A percentile compares a stretch with the other conserved stretches of the same genome.
phyloP scores from a whole-genome alignment of 139 green algal species.

The Pseudopediastrum boryanum region DNA sequence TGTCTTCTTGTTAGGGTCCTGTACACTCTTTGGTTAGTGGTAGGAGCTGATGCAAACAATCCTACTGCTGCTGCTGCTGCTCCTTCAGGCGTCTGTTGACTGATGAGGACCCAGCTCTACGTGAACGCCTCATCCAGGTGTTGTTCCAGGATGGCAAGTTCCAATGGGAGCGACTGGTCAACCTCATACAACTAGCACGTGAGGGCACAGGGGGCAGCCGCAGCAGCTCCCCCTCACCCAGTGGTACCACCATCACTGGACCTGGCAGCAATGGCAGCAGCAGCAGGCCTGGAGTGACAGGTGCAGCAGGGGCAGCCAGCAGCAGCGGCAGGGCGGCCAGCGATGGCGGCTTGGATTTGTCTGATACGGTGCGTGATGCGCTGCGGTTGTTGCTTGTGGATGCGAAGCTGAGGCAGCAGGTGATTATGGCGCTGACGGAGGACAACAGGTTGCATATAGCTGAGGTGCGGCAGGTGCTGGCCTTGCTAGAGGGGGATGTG shows the following conservation, averaged over 20 bases:
- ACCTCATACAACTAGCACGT: slow-evolving; percentile 89
- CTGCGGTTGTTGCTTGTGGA: slow-evolving; percentile 81
- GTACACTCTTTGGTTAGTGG: too few species aligned
- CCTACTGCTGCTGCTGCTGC: too few species aligned
- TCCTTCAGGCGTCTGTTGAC: slow-evolving; percentile 84
- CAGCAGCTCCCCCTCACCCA: slow-evolving; percentile 3
- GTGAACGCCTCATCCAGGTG: slow-evolving; percentile 93
- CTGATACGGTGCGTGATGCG: slow-evolving; percentile 85
- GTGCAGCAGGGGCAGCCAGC: not conserved
- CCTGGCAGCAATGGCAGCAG: not conserved
- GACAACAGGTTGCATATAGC: slow-evolving; percentile 92
- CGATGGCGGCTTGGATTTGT: slow-evolving; percentile 79
- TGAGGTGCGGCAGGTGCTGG: slow-evolving; percentile 70
- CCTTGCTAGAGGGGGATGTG: slow-evolving; percentile 59
- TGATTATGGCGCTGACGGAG: slow-evolving; percentile 94
- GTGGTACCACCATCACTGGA: not conserved
- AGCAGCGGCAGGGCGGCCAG: not conserved
- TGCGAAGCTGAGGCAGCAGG: slow-evolving; percentile 76
- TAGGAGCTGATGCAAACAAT: too few species aligned
- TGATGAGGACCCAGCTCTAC: slow-evolving; percentile 92
- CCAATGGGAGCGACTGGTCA: slow-evolving; percentile 95
- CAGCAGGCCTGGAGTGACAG: too few species aligned
- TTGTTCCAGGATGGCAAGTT: slow-evolving; percentile 90
- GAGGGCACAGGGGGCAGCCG: slow-evolving; percentile 63
- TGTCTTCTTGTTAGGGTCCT: too few species aligned